These are phyloP conservation scores for Pichia sp. DNA, from an alignment of 1,139 yeast genomes.

Conservation along the genomic window DNA sequence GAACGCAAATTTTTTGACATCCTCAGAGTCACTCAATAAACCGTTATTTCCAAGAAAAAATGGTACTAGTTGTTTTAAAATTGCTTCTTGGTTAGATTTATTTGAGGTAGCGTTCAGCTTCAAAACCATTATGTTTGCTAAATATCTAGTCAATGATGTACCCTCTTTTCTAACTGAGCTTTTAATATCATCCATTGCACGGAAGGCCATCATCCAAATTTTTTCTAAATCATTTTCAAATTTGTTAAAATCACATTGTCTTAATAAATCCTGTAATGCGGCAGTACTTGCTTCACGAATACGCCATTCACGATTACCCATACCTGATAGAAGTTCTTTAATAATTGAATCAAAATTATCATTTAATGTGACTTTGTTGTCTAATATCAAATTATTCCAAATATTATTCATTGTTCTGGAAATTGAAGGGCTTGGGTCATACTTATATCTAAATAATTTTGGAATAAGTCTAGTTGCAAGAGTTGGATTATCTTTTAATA, in stretches of 20 bases:
- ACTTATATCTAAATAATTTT: constrained; percentile 73
- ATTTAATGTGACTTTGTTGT: constrained; percentile 50
- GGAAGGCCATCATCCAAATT: constrained; percentile 83
- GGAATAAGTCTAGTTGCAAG: constrained; percentile 65
- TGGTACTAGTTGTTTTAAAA: constrained; percentile 64
- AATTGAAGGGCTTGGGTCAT: constrained; percentile 75
- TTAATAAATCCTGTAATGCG: constrained; percentile 67
- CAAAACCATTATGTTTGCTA: constrained; percentile 59
- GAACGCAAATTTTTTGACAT: constrained; percentile 70
- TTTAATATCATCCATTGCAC: constrained; percentile 89
- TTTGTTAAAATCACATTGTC: constrained; percentile 46
- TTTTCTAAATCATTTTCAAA: constrained; percentile 54
- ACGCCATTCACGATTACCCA: constrained; percentile 89
- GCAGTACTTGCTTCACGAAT: constrained; percentile 82
- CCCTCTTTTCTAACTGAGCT: constrained; percentile 90
- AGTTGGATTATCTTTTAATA: constrained; percentile 48
- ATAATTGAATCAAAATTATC: constrained; percentile 54
- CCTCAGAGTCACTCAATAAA: constrained; percentile 77
- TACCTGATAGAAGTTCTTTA: constrained; percentile 57
- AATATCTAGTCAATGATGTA: constrained; percentile 53
- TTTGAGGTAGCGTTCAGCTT: constrained; percentile 34
- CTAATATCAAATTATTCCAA: constrained; percentile 65
- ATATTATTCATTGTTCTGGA: constrained; percentile 81
- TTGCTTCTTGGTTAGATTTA: constrained; percentile 42
- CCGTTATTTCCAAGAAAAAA: constrained; percentile 77